Conservation (phyloP, 1,284 basidiomycete species). For the Microbotryum silenes-acaulis region DNA sequence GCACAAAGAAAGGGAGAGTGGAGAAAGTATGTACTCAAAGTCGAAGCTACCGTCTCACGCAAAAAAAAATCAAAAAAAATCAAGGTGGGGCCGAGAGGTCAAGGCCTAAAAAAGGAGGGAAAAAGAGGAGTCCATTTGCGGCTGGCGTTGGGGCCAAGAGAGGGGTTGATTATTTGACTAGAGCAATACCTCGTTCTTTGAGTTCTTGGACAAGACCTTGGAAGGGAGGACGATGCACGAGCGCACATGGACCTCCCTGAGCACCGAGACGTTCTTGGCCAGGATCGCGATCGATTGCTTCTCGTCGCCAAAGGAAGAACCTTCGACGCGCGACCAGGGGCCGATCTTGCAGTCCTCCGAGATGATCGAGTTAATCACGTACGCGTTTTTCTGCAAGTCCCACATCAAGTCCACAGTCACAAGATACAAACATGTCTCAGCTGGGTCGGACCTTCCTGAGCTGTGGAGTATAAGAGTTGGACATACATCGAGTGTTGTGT, state of each 20-base stretch:
- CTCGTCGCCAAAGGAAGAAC: constrained; percentile 38
- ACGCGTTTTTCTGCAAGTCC: constrained; percentile 41
- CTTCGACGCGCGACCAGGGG: constrained; percentile 48
- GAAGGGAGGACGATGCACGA: constrained; percentile 48
- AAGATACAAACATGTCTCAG: background rate
- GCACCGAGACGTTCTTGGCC: constrained; percentile 45
- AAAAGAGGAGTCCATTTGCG: no score
- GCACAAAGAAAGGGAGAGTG: no score
- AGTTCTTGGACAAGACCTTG: constrained; percentile 44
- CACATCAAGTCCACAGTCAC: background rate
- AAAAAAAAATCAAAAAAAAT: no score
- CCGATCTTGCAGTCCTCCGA: constrained; percentile 43
- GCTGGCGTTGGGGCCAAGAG: no score
- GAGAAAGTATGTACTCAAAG: no score
- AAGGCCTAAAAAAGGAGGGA: no score
- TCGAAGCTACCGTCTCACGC: no score
- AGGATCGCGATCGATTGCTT: constrained; percentile 39
- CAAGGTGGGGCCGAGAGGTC: no score
- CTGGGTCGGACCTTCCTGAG: background rate
- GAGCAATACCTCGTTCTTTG: constrained; percentile 46
- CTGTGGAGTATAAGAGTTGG: background rate
- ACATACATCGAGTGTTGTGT: constrained; percentile 42
- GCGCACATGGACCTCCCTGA: constrained; percentile 42
- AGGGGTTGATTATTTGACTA: constrained; percentile 25
- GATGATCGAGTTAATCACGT: constrained; percentile 46